Evolutionary conservation across 179 eudicot species (phyloP), one percentile per base, ranked within the genome.

Genomic region (Spinacia oleracea): DNA sequence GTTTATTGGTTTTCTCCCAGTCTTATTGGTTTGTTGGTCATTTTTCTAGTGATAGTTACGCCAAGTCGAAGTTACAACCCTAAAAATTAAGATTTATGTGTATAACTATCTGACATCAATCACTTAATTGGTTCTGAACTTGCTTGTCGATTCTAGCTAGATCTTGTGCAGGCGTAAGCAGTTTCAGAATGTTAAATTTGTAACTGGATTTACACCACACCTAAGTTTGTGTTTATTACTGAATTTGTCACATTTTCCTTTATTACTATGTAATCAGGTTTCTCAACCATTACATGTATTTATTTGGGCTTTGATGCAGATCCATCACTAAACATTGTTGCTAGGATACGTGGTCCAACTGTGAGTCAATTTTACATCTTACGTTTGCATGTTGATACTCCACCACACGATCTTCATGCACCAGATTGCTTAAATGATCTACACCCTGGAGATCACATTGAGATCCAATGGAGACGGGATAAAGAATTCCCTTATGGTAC

Each of bases 381-480:
- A 60, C 14, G 25, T 31, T 20, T 50, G 35, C 50, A 45, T 69
- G 72, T 94, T 15, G 92, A 91, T 76, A 88, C 92, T 60, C 84
- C 89, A 20, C 92, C 97, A n/a, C 97, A 89, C 77, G 90, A 87
- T 81, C 97, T 96, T 82, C 91, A 96, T 74, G 63, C 77, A 55
- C 90, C 99, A 29, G 95, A 89, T 78, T 91, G 98, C 80, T 86
- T 94, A 76, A 29, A 83, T 60, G 93, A 96, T 78, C 85, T 96
- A 70, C 84, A 77, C 74, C 98, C 99, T 9, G 93, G 95, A 18
- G 97, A 96, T 89, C 94, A 96, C 83, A 85, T 96, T 38, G 99
- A 96, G 88, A 96, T 96, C 79, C 99, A 96, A 70, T 96, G 99
- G 99, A 92, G 99, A 85, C 85, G 97, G 85, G 94, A 90, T 85